Conservation (phyloP, 2,329 filamentous ascomycete genomes). For the Tolypocladium amazonense region DNA sequence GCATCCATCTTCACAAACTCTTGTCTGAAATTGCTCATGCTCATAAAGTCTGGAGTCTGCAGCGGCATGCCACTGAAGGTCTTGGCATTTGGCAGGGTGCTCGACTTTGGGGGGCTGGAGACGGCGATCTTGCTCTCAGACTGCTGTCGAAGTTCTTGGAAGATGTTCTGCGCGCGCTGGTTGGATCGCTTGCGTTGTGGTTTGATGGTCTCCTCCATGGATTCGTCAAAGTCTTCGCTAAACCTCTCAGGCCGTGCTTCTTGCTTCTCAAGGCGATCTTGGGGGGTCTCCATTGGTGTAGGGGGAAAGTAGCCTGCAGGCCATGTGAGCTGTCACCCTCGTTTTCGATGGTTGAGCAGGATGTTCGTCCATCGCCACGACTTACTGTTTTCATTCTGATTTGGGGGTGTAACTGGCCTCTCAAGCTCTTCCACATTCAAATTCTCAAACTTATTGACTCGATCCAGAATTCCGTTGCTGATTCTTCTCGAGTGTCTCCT, state of each 20-base stretch:
- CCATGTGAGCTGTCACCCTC: conserved; percentile 2
- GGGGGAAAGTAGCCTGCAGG: conserved; percentile 50
- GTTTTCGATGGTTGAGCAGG: too few relatives aligned
- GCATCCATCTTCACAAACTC: conserved; percentile 31
- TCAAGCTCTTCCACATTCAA: conserved; percentile 32
- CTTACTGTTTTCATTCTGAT: conserved; percentile 50
- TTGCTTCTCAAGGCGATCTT: conserved; percentile 33
- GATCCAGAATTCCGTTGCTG: conserved; percentile 51
- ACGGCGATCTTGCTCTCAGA: conserved; percentile 37
- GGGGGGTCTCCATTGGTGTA: conserved; percentile 57
- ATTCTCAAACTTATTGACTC: conserved; percentile 48
- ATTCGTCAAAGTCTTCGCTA: conserved; percentile 51
- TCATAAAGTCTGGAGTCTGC: conserved; percentile 46
- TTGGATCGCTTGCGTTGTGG: conserved; percentile 34
- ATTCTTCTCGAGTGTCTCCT: conserved; percentile 35
- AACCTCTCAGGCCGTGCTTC: conserved; percentile 38
- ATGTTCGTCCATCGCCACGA: background rate
- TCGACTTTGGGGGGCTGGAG: conserved; percentile 46
- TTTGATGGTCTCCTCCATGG: conserved; percentile 57
- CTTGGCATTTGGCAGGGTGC: conserved; percentile 33
- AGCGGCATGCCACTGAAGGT: conserved; percentile 39
- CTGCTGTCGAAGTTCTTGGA: conserved; percentile 48
- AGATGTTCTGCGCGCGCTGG: conserved; percentile 37
- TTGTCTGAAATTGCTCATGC: conserved; percentile 35
- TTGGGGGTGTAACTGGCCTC: conserved; percentile 52